Conservation (phyloP, 2,329 filamentous ascomycete species). For the Exophiala xenobiotica region DNA sequence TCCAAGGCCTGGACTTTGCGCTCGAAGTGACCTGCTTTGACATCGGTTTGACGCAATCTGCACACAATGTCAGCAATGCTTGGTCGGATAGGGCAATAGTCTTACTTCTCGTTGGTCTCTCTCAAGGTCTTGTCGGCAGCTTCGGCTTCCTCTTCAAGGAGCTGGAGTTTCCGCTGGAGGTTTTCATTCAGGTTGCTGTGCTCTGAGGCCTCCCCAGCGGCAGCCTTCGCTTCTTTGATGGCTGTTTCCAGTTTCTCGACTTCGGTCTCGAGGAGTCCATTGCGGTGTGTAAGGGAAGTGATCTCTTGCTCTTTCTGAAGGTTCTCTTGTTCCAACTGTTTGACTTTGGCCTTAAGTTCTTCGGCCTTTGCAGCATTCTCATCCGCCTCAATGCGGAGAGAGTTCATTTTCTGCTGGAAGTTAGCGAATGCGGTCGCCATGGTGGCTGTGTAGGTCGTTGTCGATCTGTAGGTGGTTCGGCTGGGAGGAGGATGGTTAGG, state of each 20-base stretch:
- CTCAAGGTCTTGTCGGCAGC: conserved; percentile 93
- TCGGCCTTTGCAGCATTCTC: conserved; percentile 77
- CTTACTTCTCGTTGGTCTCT: conserved; percentile 98
- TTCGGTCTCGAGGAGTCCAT: conserved; percentile 82
- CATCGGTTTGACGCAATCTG: conserved; percentile 97
- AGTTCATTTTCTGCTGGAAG: conserved; percentile 77
- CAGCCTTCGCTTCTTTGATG: conserved; percentile 84
- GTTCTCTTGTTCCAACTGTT: conserved; percentile 90
- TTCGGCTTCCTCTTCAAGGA: conserved; percentile 97
- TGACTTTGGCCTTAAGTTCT: conserved; percentile 84
- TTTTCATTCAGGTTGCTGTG: conserved; percentile 88
- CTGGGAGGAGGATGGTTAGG: conserved; percentile 25
- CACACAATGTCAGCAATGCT: conserved; percentile 1
- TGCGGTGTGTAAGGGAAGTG: conserved; percentile 93
- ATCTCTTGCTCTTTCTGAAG: conserved; percentile 97
- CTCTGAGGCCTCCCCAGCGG: conserved; percentile 76
- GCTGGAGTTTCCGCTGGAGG: conserved; percentile 85
- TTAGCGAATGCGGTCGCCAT: conserved; percentile 33
- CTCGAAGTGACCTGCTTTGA: conserved; percentile 98
- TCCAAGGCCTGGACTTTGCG: conserved; percentile 98
- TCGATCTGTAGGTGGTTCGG: conserved; percentile 27
- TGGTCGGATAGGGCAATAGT: conserved; percentile 27
- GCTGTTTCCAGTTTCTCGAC: conserved; percentile 86
- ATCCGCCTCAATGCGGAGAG: conserved; percentile 91
- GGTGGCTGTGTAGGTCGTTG: conserved; percentile 27